Evolutionary conservation across 23 red algal species (phyloP).

Genomic region (Gracilaria gracilis): DNA sequence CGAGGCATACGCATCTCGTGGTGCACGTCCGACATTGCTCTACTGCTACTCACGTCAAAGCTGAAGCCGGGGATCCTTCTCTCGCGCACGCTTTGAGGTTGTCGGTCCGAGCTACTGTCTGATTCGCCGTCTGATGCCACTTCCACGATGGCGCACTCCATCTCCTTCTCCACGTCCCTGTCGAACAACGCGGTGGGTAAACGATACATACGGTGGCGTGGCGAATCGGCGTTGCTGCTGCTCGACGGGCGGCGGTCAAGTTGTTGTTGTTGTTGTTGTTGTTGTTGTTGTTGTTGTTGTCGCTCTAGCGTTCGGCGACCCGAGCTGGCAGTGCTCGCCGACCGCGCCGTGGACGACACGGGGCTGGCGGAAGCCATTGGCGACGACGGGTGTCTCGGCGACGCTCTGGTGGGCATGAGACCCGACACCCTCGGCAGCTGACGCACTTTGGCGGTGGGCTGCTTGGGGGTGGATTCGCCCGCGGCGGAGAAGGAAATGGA

Average conservation of each 20-base stretch:
- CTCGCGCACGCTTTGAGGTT: neutral
- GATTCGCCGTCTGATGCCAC: slow-evolving; percentile 52
- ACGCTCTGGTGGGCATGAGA: slow-evolving; percentile 54
- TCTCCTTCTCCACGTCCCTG: slow-evolving; percentile 51
- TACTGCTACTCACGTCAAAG: slow-evolving; percentile 32
- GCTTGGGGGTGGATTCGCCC: neutral
- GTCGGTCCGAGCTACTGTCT: neutral
- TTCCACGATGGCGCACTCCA: slow-evolving; percentile 55
- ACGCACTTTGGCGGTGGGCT: slow-evolving; percentile 11
- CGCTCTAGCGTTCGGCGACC: neutral
- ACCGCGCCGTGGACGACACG: slow-evolving; percentile 8
- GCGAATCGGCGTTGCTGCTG: neutral
- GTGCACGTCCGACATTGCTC: slow-evolving; percentile 28
- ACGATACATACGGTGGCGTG: slow-evolving; percentile 4
- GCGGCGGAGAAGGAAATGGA: slow-evolving; percentile 41
- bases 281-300: too few relatives aligned
- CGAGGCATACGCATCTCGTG: slow-evolving; percentile 26
- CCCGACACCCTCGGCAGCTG: slow-evolving; percentile 40
- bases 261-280: too few relatives aligned
- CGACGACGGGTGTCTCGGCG: neutral
- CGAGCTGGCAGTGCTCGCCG: slow-evolving; percentile 9
- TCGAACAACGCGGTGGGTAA: slow-evolving; percentile 32
- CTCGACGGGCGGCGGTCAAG: neutral
- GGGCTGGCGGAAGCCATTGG: neutral
- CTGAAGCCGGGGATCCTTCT: slow-evolving; percentile 18